These are phyloP conservation scores for Capniomyces stellatus DNA, from an alignment of 371 early-diverging fungal species.

Conservation along the genomic window DNA sequence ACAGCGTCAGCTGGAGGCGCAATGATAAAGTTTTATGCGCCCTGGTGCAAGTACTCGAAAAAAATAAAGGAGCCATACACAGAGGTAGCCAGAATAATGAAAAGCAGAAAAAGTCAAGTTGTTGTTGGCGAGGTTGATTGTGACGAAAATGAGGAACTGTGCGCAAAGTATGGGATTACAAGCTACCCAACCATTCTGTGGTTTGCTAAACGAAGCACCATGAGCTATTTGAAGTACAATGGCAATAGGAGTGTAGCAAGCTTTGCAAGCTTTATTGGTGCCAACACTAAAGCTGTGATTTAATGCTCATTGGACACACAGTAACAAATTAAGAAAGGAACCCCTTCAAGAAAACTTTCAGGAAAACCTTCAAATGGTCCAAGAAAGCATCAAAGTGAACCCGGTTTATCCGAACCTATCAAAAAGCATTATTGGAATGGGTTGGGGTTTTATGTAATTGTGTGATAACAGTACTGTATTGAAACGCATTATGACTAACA, in stretches of 20 bases:
- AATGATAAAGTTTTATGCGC: conserved; percentile 67
- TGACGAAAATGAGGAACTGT: conserved; percentile 22
- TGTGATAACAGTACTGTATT: no score
- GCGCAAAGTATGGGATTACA: background rate
- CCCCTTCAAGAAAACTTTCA: no score
- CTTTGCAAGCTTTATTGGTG: background rate
- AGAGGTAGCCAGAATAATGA: conserved; percentile 52
- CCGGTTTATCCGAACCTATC: no score
- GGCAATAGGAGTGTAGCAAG: background rate
- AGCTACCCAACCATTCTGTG: background rate
- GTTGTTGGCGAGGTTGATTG: conserved; percentile 85
- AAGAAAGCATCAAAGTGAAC: no score
- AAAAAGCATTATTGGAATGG: no score
- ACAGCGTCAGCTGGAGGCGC: background rate
- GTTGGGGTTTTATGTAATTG: no score
- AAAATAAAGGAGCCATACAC: conserved; percentile 46
- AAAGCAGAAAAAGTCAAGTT: conserved; percentile 45
- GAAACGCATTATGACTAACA: no score
- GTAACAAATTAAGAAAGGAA: no score
- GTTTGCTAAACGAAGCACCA: background rate
- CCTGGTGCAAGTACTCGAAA: conserved; percentile 75
- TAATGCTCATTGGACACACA: no score
- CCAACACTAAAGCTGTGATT: no score
- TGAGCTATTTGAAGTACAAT: background rate
- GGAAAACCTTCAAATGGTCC: no score